Evolutionary conservation across 1,284 basidiomycete genomes (phyloP), one percentile per base, ranked within the genome.

Genomic region (Schizopora paradoxa): DNA sequence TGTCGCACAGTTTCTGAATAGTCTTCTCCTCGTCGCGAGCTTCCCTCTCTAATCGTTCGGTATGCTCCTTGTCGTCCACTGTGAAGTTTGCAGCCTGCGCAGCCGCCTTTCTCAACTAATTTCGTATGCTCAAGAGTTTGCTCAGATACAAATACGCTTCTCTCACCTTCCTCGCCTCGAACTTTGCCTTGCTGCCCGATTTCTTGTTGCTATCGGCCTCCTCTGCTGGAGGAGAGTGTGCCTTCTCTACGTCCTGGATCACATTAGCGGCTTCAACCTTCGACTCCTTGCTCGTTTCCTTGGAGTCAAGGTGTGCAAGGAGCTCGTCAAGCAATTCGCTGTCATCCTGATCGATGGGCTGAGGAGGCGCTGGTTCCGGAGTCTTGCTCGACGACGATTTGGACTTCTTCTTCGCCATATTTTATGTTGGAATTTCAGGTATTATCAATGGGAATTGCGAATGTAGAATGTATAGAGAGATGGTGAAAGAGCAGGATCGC

Each of bases 111-210:
- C 86, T 74, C 6, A 85, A 86, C 90, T 91, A 54, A 33, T 29
- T 27, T 23, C 27, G 33, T 11, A 19, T n/a, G 19, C 31, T 47
- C 22, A 48, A 41, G 34, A 18, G 26, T 25, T 43, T 43, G 33
- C 41, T 33, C 13, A 42, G 44, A 25, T 18, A 27, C 34, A 40
- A 13, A 32, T 7, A 21, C 19, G 18, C 46, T 13, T 11, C 11
- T 58, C 74, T 55, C 54, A 87, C 89, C 77, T 89, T 82, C 43
- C 91, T 72, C 41, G 89, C 90, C 53, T 79, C 76, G 64, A 87
- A 88, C 35, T 88, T 76, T 56, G 72, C 70, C 61, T 80, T 90
- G 32, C 79, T 69, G 61, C 81, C 81, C n/a, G n/a, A n/a, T 60
- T 83, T 77, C 63, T 81, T 88, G 41, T 66, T 52, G 16, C 55